Base-by-base conservation (phyloP, 148 eudicot species). In the Diospyros lotus region DNA sequence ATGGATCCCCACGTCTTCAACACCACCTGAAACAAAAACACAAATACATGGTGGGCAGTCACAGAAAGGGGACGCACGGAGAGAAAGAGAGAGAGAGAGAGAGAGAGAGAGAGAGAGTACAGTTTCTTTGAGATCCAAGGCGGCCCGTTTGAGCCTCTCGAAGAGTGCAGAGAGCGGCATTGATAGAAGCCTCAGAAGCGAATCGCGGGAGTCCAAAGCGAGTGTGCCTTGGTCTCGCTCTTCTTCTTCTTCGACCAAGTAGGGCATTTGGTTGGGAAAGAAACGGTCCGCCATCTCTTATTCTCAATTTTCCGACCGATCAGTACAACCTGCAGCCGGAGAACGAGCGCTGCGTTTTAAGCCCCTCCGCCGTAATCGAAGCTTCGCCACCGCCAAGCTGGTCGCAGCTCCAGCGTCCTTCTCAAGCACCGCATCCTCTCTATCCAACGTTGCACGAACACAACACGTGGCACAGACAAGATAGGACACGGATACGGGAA, bases 1-100 rank as follows among this genome's bases (percentile, higher is more conserved):
- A 67, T 64, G 9, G 72, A 60, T 7, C 82, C 83, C 91, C 90
- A 89, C 46, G 93, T 87, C 74, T 91, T 85, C 63, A 73, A 61
- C 69, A 84, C 80, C 60, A 86, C 80, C 94, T 86, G 78, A 58
- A 72, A 66, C 56, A 58, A 40, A 53, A 48, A 48, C 53, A 42
- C 17, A 50, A 9, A 68, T 11, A 60, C 56, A 12, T 63, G 58
- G 58, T 63, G 3, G 14, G 17, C 69, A 50, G 10, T 6, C 73
- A 43, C 54, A 72, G 2, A 42, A 18, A 14, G 4, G 1, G 14
- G 4, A 42, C 5, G 42, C 17, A 54, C 3, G 2, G 3, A 40
- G 5, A n/a, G 64, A 40, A 28, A n/a, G 14, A 14, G 60, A 17
- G 69, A 40, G 45, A 14, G 68, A 48, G 9, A 59, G 3, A 40